phyloP scores from a whole-genome alignment of 2,329 filamentous ascomycete genomes.

The Cladosporium sp. region DNA sequence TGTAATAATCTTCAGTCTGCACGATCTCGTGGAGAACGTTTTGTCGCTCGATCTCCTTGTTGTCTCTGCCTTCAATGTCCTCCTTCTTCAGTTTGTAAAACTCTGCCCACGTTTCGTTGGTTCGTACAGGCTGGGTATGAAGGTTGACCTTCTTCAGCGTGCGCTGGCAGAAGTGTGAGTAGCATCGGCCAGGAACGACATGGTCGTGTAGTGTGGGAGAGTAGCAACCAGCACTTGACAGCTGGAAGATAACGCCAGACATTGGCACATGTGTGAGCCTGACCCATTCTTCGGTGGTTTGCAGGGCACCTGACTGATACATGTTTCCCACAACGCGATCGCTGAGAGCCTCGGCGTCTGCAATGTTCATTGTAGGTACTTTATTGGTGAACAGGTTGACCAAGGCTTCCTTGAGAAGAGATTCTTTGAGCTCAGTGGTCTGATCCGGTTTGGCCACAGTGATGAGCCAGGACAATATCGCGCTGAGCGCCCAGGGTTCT shows the following conservation, averaged over 20 bases:
- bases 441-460: conserved; percentile 76
- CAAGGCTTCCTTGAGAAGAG: conserved; percentile 82
- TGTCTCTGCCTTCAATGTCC: conserved; percentile 68
- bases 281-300: conserved; percentile 96
- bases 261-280: conserved; percentile 81
- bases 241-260: conserved; percentile 88
- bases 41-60: conserved; percentile 89
- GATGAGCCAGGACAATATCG: conserved; percentile 83
- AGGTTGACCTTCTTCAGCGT: conserved; percentile 94
- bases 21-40: conserved; percentile 96
- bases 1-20: conserved; percentile 87
- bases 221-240: conserved; percentile 91
- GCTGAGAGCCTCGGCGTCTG: conserved; percentile 87
- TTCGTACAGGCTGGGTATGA: conserved; percentile 69
- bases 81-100: conserved; percentile 85
- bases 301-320: conserved; percentile 73
- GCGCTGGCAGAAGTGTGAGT: conserved; percentile 89
- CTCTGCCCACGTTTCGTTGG: conserved; percentile 81
- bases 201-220: conserved; percentile 77
- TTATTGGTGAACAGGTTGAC: conserved; percentile 90
- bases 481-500: conserved; percentile 91
- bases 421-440: conserved; percentile 81
- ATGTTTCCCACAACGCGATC: conserved; percentile 76
- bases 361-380: conserved; percentile 97
- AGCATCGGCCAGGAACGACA: conserved; percentile 73